Percentiles rank a stretch among this genome's conserved stretches.
phyloP scores from a whole-genome alignment of 208 protist species.

The Trypanosoma grayi region DNA sequence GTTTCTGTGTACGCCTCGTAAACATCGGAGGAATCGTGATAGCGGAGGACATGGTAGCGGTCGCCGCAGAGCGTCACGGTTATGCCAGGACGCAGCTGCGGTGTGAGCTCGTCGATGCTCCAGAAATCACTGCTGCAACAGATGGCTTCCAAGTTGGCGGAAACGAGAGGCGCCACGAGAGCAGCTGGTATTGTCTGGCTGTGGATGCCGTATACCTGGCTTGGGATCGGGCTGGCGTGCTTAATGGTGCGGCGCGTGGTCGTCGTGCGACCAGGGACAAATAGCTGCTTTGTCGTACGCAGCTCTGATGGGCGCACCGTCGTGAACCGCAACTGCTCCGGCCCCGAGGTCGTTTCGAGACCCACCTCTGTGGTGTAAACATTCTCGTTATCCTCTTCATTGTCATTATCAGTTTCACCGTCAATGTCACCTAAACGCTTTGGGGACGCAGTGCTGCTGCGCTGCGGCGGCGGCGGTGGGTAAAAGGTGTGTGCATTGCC shows the following conservation, averaged over 20 bases:
- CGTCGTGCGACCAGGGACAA: conserved; percentile 32
- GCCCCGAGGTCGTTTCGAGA: background rate
- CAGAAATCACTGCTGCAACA: conserved; percentile 19
- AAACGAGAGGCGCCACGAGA: conserved; percentile 41
- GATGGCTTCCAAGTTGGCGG: conserved; percentile 37
- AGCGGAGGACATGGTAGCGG: conserved; percentile 45
- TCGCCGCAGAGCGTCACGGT: conserved; percentile 32
- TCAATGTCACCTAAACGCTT: background rate
- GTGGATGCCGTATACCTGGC: conserved; percentile 47
- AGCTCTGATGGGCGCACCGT: conserved; percentile 49
- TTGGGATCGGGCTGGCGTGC: conserved; percentile 50
- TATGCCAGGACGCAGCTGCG: conserved; percentile 45
- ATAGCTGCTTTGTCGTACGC: conserved; percentile 77
- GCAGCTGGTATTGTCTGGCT: conserved; percentile 38
- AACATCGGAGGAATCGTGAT: conserved; percentile 66
- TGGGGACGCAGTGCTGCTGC: conserved; percentile 28
- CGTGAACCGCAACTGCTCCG: conserved; percentile 42
- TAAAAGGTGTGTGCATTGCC: background rate
- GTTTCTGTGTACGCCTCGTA: conserved; percentile 56
- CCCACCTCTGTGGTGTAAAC: background rate
- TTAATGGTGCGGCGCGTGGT: conserved; percentile 37
- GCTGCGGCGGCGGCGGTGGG: conserved; percentile 2
- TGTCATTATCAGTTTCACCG: background rate
- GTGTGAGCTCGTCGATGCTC: conserved; percentile 14
- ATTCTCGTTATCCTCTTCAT: conserved; percentile 1